phyloP scores from a whole-genome alignment of 345 rosid species.

The Viola odorata region DNA sequence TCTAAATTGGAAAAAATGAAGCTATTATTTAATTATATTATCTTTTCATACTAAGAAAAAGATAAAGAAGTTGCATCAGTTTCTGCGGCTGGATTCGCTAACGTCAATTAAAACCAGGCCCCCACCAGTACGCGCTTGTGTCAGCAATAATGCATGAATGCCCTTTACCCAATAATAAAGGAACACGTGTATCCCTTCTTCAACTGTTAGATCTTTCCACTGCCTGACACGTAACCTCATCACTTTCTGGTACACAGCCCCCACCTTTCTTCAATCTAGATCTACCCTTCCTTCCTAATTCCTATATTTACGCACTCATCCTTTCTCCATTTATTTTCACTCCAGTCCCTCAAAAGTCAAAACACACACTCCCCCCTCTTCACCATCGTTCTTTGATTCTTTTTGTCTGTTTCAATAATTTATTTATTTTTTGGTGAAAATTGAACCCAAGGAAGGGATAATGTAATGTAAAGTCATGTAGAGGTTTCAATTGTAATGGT shows the following conservation, averaged over 20 bases:
- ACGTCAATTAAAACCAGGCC: background rate
- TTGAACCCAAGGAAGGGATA: background rate
- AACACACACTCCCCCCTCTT: no score
- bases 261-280: background rate
- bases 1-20: no score
- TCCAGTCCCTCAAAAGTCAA: background rate
- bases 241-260: background rate
- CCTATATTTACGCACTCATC: no score
- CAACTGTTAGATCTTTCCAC: background rate
- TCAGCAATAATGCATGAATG: conserved; percentile 2
- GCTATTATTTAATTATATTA: no score
- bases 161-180: background rate
- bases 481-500: conserved; percentile 16
- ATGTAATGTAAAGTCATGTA: conserved; percentile 17
- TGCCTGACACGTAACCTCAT: background rate
- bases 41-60: no score
- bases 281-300: background rate
- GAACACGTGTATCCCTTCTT: background rate
- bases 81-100: background rate
- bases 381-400: background rate
- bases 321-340: background rate
- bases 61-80: background rate
- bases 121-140: conserved; percentile 3
- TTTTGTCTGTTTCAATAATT: background rate
- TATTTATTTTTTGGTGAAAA: background rate